Conservation (phyloP, 192 early-diverging fungal genomes). For the Coemansia sp. region DNA sequence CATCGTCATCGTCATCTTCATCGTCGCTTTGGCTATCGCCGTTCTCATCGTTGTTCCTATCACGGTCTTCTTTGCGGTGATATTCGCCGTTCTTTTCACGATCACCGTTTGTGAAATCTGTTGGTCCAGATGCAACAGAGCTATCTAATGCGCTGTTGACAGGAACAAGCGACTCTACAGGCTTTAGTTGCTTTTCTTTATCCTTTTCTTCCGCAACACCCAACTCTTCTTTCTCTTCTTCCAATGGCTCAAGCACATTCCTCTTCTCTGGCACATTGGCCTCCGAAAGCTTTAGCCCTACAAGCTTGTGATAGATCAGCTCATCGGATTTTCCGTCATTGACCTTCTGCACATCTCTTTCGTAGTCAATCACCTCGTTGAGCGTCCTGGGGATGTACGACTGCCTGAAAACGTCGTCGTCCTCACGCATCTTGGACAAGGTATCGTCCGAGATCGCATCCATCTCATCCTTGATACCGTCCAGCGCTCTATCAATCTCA, state of each 20-base stretch:
- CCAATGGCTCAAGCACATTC: neutral
- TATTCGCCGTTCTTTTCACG: conserved; percentile 9
- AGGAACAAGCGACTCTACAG: neutral
- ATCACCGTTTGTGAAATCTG: neutral
- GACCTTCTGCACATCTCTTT: conserved; percentile 76
- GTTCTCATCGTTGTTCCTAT: conserved; percentile 23
- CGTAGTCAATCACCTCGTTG: conserved; percentile 86
- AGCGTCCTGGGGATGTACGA: conserved; percentile 90
- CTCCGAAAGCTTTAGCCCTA: conserved; percentile 62
- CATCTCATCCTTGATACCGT: conserved; percentile 59
- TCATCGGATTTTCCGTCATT: conserved; percentile 73
- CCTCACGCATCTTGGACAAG: conserved; percentile 59
- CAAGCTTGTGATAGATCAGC: conserved; percentile 52
- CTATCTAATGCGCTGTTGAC: neutral
- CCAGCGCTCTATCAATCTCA: conserved; percentile 69
- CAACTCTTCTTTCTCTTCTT: conserved; percentile 5
- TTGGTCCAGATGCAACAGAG: conserved; percentile 26
- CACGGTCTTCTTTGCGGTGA: neutral
- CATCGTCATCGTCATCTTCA: conserved; percentile 28
- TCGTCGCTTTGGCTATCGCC: neutral
- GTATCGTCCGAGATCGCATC: conserved; percentile 48
- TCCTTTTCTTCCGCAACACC: neutral
- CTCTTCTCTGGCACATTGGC: conserved; percentile 24
- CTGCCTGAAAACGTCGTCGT: conserved; percentile 91
- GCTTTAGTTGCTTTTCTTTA: conserved; percentile 23